phyloP scores from a whole-genome alignment of 768 basidiomycete genomes.

The Rhizopogon sp. region DNA sequence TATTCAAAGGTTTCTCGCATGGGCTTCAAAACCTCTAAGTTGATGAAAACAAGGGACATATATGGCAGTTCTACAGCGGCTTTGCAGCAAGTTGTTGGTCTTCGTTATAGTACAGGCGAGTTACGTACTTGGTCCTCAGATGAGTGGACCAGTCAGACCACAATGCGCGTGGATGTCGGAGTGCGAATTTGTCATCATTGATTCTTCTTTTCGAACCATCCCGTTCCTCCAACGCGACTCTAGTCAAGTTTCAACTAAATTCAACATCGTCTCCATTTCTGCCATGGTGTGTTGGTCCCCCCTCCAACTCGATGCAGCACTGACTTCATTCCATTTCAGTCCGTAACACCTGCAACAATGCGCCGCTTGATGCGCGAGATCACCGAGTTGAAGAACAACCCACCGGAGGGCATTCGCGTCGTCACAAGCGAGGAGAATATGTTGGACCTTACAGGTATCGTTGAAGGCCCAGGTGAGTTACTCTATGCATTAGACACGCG shows the following conservation, averaged over 20 bases:
- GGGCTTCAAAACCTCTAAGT: too few relatives aligned
- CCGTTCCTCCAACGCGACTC: neutral
- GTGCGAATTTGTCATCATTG: slow-evolving; percentile 22
- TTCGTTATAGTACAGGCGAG: too few relatives aligned
- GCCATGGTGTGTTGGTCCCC: slow-evolving; percentile 12
- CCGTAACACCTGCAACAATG: slow-evolving; percentile 52
- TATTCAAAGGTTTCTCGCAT: too few relatives aligned
- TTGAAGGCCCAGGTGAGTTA: slow-evolving; percentile 81
- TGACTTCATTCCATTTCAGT: slow-evolving; percentile 19
- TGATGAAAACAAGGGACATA: too few relatives aligned
- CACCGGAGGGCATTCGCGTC: slow-evolving; percentile 91
- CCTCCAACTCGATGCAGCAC: neutral
- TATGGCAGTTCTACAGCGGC: too few relatives aligned
- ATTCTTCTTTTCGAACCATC: slow-evolving; percentile 14
- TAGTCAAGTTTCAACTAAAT: neutral
- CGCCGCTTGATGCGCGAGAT: slow-evolving; percentile 89
- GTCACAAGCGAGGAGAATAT: slow-evolving; percentile 85
- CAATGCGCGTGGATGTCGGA: slow-evolving; percentile 5
- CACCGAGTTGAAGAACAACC: slow-evolving; percentile 70
- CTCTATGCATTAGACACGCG: neutral
- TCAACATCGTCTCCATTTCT: slow-evolving; percentile 6
- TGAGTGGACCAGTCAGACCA: too few relatives aligned
- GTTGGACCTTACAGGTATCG: slow-evolving; percentile 80
- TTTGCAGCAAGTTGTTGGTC: too few relatives aligned
- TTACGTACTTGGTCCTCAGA: too few relatives aligned